Conservation (phyloP, 1,284 basidiomycete genomes). For the Ustilago trichophora region DNA sequence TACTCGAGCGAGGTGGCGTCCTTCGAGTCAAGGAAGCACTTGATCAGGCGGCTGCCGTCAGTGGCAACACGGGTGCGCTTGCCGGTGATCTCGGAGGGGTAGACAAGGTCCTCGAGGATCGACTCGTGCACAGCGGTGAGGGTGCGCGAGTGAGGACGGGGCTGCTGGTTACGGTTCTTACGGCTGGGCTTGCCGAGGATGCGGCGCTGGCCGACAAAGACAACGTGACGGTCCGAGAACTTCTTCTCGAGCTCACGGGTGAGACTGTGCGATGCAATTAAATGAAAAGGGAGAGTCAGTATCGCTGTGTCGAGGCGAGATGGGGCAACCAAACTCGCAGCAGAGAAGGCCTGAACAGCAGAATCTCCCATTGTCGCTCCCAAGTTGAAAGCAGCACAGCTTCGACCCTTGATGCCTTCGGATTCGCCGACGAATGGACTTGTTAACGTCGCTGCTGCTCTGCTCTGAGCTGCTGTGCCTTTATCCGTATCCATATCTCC, state of each 20-base stretch:
- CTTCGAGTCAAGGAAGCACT: slow-evolving; percentile 89
- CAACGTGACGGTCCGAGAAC: slow-evolving; percentile 98
- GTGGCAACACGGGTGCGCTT: slow-evolving; percentile 82
- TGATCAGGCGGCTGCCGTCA: slow-evolving; percentile 65
- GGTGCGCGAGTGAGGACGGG: slow-evolving; percentile 94
- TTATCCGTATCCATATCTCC: too few species aligned
- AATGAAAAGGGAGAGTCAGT: slow-evolving; percentile 7
- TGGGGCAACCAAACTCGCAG: too few species aligned
- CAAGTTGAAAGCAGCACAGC: too few species aligned
- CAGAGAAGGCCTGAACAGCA: too few species aligned
- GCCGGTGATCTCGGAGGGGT: slow-evolving; percentile 97
- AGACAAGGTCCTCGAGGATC: slow-evolving; percentile 98
- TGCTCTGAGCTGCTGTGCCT: too few species aligned
- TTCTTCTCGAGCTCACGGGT: slow-evolving; percentile 99
- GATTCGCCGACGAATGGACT: too few species aligned
- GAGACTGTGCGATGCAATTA: slow-evolving; percentile 73
- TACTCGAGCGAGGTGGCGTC: slow-evolving; percentile 98
- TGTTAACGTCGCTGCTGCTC: too few species aligned
- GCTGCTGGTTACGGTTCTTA: slow-evolving; percentile 90
- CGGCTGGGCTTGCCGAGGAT: slow-evolving; percentile 98
- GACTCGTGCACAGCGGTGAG: slow-evolving; percentile 97
- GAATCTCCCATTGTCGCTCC: too few species aligned
- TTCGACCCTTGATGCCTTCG: too few species aligned
- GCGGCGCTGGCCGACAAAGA: slow-evolving; percentile 97
- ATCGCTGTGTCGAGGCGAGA: slow-evolving; percentile 1